phyloP scores from a whole-genome alignment of 2,329 filamentous ascomycete genomes.

The Chrysosphaeria jannelii region DNA sequence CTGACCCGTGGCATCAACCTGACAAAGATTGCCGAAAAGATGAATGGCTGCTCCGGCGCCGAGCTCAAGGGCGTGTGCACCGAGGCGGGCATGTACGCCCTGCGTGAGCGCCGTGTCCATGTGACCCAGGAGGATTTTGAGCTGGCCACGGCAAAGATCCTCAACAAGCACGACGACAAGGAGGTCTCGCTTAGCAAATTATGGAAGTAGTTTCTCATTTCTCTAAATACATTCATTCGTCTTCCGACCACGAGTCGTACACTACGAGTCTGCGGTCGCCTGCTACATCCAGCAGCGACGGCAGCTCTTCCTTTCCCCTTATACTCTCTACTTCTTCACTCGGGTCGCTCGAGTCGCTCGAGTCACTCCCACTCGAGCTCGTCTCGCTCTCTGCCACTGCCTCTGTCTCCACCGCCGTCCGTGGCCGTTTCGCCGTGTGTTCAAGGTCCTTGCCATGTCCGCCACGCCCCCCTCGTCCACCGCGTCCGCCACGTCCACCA shows the following conservation, averaged over 20 bases:
- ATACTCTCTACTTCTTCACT: slow-evolving; percentile 1
- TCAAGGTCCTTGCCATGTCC: slow-evolving; percentile 5
- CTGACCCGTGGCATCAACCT: slow-evolving; percentile 90
- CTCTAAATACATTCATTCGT: no score
- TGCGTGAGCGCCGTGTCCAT: slow-evolving; percentile 83
- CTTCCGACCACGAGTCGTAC: slow-evolving; percentile 6
- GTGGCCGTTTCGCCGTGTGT: slow-evolving; percentile 4
- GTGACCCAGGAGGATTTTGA: slow-evolving; percentile 99
- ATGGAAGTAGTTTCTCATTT: slow-evolving; percentile 12
- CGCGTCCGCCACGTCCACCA: background rate
- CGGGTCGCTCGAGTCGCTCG: background rate
- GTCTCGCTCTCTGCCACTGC: slow-evolving; percentile 4
- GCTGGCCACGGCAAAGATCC: slow-evolving; percentile 88
- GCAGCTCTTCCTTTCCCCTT: background rate
- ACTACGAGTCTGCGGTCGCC: slow-evolving; percentile 4
- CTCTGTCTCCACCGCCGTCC: slow-evolving; percentile 1
- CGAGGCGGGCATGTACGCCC: slow-evolving; percentile 91
- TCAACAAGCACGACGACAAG: slow-evolving; percentile 99
- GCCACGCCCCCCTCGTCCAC: background rate
- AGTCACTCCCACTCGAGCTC: slow-evolving; percentile 3
- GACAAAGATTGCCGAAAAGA: slow-evolving; percentile 97
- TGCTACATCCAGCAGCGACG: background rate
- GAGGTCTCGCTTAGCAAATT: slow-evolving; percentile 62
- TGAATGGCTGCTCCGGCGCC: slow-evolving; percentile 94
- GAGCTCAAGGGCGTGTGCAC: slow-evolving; percentile 98